Base-by-base conservation (phyloP, 352 stramenopile species). In the Pythium biforme region DNA sequence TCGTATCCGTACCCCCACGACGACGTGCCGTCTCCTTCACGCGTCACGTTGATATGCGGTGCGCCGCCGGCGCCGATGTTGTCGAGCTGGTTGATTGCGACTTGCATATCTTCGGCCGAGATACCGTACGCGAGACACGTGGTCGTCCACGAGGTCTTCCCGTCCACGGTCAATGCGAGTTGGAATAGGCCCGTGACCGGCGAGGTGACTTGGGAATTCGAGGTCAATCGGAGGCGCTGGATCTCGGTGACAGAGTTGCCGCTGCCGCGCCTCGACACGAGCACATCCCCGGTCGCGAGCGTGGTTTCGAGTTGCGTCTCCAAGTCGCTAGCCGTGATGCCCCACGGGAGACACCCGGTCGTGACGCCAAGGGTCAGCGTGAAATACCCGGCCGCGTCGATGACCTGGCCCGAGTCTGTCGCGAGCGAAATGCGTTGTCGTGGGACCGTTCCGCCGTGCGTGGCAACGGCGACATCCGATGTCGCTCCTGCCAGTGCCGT, bases 361-460 rank as follows among this genome's bases (percentile, higher is more conserved):
- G 50, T 64, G 1, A 26, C 55, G 14, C 66, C 70, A 0, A 81
- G 43, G 0, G 53, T 53, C 20, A 94, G 37, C 46, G 75, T 69
- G 63, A 83, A 94, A 51, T 83, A 92, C 0, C 85, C 85, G 4
- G 43, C 69, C 0, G 73, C 49, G 46, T 92, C 85, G 9, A 79
- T 27, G 0, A 94, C 72, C 62, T 80, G 72, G 0, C 90, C 90
- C 40, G 75, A 83, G 50, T 98, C 88, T 4, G 88, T 95, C 41
- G 92, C 80, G 0, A 97, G 66, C 10, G 65, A 83, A 19, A 98
- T 62, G 2, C 75, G 78, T 60, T 98, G 90, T 15, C 94, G 86
- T 8, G 80, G 81, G 39, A 93, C 74, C 31, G 73, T 75, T 0
- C 90, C 90, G n/a, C 92, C 92, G 10, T 97, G 77, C 6, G 81